These are phyloP conservation scores for Candida chilensis DNA, from an alignment of 805 yeast genomes.

Conservation along the genomic window DNA sequence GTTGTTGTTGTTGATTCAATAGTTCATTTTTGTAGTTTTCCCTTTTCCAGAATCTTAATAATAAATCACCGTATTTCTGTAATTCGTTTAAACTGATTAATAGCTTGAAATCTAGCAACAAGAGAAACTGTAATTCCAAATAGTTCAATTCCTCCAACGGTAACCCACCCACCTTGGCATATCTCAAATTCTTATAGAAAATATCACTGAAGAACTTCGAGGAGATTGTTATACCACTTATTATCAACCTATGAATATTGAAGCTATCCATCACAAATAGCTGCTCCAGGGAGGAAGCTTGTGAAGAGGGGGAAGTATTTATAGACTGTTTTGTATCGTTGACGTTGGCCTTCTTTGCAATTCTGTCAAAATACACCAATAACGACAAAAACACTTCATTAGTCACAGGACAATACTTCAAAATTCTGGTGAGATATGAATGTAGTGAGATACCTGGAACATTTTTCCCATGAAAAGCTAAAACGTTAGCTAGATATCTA, in stretches of 20 bases:
- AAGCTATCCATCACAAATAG: constrained; percentile 92
- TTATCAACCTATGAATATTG: constrained; percentile 88
- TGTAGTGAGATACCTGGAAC: constrained; percentile 92
- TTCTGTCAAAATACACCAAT: constrained; percentile 89
- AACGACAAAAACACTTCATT: constrained; percentile 90
- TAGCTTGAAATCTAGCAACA: constrained; percentile 77
- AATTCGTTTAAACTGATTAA: constrained; percentile 87
- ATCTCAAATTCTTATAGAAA: constrained; percentile 87
- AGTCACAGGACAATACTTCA: constrained; percentile 97
- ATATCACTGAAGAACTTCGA: constrained; percentile 92
- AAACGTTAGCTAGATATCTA: constrained; percentile 54
- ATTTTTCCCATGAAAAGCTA: constrained; percentile 93
- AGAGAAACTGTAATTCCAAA: constrained; percentile 80
- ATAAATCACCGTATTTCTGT: constrained; percentile 80
- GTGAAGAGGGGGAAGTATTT: constrained; percentile 6
- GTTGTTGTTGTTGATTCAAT: constrained; percentile 3
- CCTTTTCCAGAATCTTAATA: constrained; percentile 76
- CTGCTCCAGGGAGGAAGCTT: constrained; percentile 26
- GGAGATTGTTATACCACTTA: constrained; percentile 92
- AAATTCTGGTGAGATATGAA: constrained; percentile 81
- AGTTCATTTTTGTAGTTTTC: constrained; percentile 43
- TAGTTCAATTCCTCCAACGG: constrained; percentile 90
- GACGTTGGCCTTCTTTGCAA: constrained; percentile 66
- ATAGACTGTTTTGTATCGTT: constrained; percentile 6
- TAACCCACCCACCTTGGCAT: constrained; percentile 93